phyloP scores from a whole-genome alignment of 2,329 filamentous ascomycete genomes.

The Colletotrichum lindemuthianum region DNA sequence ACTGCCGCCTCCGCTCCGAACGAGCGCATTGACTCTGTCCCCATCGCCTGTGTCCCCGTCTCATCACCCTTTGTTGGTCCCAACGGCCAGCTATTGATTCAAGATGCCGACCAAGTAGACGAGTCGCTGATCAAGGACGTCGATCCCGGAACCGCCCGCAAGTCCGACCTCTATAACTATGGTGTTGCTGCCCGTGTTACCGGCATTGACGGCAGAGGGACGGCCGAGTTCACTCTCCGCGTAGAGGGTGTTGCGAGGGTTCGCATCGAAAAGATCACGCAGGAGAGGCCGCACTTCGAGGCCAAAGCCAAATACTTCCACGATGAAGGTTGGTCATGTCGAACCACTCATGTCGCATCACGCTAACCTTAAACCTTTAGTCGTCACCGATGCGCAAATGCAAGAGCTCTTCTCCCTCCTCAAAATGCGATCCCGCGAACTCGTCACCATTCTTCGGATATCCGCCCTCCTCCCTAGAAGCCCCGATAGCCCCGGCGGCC shows the following conservation, averaged over 20 bases:
- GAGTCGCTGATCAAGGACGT: constrained; percentile 55
- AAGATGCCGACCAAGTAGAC: constrained; percentile 67
- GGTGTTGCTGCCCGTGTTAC: constrained; percentile 84
- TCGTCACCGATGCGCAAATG: constrained; percentile 65
- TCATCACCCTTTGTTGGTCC: constrained; percentile 77
- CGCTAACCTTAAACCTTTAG: constrained; percentile 28
- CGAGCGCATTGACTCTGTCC: constrained; percentile 72
- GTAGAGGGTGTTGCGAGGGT: constrained; percentile 88
- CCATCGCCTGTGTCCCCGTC: constrained; percentile 88
- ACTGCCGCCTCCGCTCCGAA: constrained; percentile 74
- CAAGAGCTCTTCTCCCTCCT: constrained; percentile 80
- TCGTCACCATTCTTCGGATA: constrained; percentile 84
- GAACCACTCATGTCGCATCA: no score
- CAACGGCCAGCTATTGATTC: constrained; percentile 80
- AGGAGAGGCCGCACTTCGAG: constrained; percentile 88
- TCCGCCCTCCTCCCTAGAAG: constrained; percentile 80
- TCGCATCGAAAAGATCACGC: constrained; percentile 76
- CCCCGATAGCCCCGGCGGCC: constrained; percentile 65
- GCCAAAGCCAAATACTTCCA: constrained; percentile 77
- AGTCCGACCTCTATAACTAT: constrained; percentile 81
- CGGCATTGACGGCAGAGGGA: constrained; percentile 79
- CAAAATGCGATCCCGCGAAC: constrained; percentile 85
- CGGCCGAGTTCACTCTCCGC: constrained; percentile 81
- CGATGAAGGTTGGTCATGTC: constrained; percentile 69
- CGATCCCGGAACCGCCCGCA: constrained; percentile 69